These are phyloP conservation scores for Cladosporium cucumerinum DNA, from an alignment of 2,329 filamentous ascomycete species.

Conservation along the genomic window DNA sequence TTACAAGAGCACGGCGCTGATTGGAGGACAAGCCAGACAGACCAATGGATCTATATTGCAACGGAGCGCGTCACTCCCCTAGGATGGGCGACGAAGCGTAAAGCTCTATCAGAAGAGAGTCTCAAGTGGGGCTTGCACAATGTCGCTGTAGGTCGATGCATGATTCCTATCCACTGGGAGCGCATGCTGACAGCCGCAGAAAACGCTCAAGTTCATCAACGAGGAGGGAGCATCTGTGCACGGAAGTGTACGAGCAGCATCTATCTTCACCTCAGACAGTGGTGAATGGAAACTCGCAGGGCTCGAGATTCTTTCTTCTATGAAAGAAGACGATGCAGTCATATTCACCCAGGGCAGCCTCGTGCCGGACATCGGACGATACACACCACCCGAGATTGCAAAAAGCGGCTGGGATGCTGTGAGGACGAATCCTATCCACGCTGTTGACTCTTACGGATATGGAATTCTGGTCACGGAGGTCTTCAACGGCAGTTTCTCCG, in stretches of 20 bases:
- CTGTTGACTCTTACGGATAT: constrained; percentile 83
- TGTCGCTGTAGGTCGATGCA: constrained; percentile 60
- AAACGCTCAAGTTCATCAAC: constrained; percentile 94
- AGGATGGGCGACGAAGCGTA: constrained; percentile 84
- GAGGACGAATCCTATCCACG: constrained; percentile 75
- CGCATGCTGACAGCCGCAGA: constrained; percentile 45
- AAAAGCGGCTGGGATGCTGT: constrained; percentile 89
- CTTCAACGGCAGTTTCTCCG: constrained; percentile 80
- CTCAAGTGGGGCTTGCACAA: constrained; percentile 94
- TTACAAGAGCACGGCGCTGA: constrained; percentile 25
- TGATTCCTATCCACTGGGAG: not conserved
- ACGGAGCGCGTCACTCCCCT: constrained; percentile 86
- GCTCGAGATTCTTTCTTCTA: constrained; percentile 87
- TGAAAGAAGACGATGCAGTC: constrained; percentile 92
- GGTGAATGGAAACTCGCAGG: constrained; percentile 97
- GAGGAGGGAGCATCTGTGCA: constrained; percentile 89
- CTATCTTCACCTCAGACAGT: constrained; percentile 89
- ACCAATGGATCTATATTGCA: constrained; percentile 92
- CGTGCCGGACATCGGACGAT: constrained; percentile 78
- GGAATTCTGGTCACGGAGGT: constrained; percentile 83
- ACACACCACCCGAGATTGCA: constrained; percentile 81
- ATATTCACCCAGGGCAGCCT: constrained; percentile 89
- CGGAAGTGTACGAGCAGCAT: constrained; percentile 78
- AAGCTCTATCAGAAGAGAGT: constrained; percentile 84
- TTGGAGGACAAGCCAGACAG: constrained; percentile 61